These are phyloP conservation scores for Aspergillus terreus DNA, from an alignment of 2,329 filamentous ascomycete genomes.

Conservation along the genomic window DNA sequence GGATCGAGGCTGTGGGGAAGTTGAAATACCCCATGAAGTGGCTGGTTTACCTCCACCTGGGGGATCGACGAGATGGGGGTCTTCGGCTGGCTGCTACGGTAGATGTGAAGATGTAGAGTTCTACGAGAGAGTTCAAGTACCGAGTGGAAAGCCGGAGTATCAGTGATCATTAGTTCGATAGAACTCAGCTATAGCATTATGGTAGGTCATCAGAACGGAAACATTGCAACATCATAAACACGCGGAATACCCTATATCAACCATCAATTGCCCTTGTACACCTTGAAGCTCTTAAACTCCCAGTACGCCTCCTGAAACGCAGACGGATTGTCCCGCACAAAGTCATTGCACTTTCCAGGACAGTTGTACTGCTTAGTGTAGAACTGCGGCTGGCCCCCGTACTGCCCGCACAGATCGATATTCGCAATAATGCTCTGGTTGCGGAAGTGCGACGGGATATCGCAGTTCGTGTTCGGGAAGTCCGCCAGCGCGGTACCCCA, in stretches of 20 bases:
- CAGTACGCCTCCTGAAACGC: slow-evolving; percentile 60
- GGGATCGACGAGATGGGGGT: too few species aligned
- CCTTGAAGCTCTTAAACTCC: slow-evolving; percentile 60
- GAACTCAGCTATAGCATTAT: too few species aligned
- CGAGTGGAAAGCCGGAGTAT: too few species aligned
- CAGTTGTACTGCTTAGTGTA: slow-evolving; percentile 37
- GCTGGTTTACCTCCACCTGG: too few species aligned
- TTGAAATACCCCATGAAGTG: too few species aligned
- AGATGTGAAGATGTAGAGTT: too few species aligned
- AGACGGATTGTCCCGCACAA: slow-evolving; percentile 55
- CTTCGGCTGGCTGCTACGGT: too few species aligned
- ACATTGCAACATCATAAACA: neutral
- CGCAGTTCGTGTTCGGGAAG: slow-evolving; percentile 61
- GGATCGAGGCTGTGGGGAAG: too few species aligned
- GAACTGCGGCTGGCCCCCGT: slow-evolving; percentile 39
- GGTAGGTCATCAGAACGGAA: neutral
- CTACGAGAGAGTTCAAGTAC: too few species aligned
- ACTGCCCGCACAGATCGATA: slow-evolving; percentile 61
- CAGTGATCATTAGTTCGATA: too few species aligned
- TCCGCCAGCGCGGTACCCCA: slow-evolving; percentile 64
- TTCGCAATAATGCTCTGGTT: slow-evolving; percentile 66
- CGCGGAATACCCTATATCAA: neutral
- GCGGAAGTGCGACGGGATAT: slow-evolving; percentile 57
- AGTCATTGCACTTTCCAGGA: slow-evolving; percentile 55
- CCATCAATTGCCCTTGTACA: slow-evolving; percentile 45